Evolutionary conservation across 352 stramenopile genomes (phyloP), one percentile per base, ranked within the genome.

Genomic region (Aphanomyces cochlioides): DNA sequence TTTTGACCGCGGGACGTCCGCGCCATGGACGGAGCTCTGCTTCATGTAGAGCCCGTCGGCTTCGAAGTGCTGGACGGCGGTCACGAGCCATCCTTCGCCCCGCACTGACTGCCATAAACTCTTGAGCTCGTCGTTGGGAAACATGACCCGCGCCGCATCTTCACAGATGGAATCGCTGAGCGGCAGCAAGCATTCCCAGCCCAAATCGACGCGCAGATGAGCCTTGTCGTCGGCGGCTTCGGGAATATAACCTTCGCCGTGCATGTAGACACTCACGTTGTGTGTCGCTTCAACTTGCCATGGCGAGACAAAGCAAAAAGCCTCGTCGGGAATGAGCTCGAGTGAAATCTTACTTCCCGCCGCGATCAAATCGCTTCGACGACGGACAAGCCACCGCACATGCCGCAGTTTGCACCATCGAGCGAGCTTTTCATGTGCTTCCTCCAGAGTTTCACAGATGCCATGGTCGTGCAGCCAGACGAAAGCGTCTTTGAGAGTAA

Each of bases 291-390:
- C 86, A 56, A 90, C 79, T 76, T 94, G 84, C 86, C 86, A 94
- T 17, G 83, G 82, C 57, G 90, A 76, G 19, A 94, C 86, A 74
- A 94, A 92, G 81, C 90, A 89, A 73, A 94, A 89, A 15, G 84
- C 81, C 58, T 92, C 78, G 53, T 79, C 69, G 1, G 53, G 21
- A 10, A 70, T 70, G 12, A 56, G 15, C 40, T 70, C 64, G 10
- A 56, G 19, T 37, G 64, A 70, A 21, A 70, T 45, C 19, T 45
- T 70, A 5, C 15, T 13, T 15, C 61, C 39, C 17, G 63, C 34
- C 43, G 63, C 50, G 63, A 61, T 50, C 19, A 70, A 47, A 10
- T 43, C 53, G 64, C 53, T 79, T 10, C 78, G 79, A 68, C 85
- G 83, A 17, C 83, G 77, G 43, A 90, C 80, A 13, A 94, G 64